phyloP scores from a whole-genome alignment of 106 monocot genomes.

The Gastrodia elata region DNA sequence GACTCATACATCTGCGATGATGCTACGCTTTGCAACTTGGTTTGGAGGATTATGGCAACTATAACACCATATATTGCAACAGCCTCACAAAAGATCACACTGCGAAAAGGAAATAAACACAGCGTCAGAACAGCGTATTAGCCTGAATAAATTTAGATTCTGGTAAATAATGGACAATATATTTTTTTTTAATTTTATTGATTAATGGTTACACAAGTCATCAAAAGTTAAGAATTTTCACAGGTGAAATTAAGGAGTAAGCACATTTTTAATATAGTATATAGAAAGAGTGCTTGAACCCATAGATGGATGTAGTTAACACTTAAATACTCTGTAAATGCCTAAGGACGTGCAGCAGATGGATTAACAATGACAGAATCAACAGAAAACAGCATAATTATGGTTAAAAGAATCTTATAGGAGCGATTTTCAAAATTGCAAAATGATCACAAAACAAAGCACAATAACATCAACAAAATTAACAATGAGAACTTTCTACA shows the following conservation, averaged over 20 bases:
- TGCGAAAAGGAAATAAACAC: slow-evolving; percentile 12
- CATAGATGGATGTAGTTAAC: not conserved
- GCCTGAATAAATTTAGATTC: too few relatives aligned
- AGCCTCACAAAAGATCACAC: slow-evolving; percentile 97
- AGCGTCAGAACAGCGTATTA: too few relatives aligned
- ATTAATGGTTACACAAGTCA: too few relatives aligned
- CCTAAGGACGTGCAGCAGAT: not conserved
- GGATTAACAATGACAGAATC: not conserved
- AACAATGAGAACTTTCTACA: not conserved
- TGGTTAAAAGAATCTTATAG: not conserved
- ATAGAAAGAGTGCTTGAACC: too few relatives aligned
- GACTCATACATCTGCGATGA: slow-evolving; percentile 46
- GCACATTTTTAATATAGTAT: too few relatives aligned
- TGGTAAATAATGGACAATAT: too few relatives aligned
- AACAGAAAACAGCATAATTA: not conserved
- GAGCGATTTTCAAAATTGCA: not conserved
- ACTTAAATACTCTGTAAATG: too few relatives aligned
- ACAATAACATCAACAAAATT: not conserved
- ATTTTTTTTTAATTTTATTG: too few relatives aligned
- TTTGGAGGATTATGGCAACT: slow-evolving; percentile 92
- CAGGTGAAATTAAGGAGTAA: too few relatives aligned
- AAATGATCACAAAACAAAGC: not conserved
- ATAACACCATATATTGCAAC: slow-evolving; percentile 96
- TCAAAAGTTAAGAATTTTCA: too few relatives aligned
- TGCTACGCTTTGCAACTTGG: slow-evolving; percentile 88